Evolutionary conservation across 2,329 filamentous ascomycete genomes (phyloP).

Genomic region (Colletotrichum liaoningense): DNA sequence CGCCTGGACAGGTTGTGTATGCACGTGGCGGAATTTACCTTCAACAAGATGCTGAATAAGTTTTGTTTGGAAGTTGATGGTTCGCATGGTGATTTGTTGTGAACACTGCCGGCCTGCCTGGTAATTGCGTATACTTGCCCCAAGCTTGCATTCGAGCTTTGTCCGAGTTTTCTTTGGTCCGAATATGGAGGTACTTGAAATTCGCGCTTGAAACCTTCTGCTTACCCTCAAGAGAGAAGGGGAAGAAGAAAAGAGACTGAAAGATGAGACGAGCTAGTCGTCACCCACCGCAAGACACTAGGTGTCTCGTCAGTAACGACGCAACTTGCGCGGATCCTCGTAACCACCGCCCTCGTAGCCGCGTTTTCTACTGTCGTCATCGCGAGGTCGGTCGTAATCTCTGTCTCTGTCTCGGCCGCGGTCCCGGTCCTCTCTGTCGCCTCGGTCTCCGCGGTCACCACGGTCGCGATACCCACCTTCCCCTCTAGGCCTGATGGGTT

Average conservation of each 20-base stretch:
- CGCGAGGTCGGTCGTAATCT: conserved; percentile 66
- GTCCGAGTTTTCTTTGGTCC: not conserved
- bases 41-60: conserved; percentile 23
- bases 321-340: conserved; percentile 79
- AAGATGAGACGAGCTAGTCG: conserved; percentile 22
- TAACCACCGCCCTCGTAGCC: conserved; percentile 82
- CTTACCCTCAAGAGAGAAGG: conserved; percentile 51
- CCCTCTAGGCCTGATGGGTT: conserved; percentile 77
- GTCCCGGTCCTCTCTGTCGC: conserved; percentile 58
- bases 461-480: conserved; percentile 65
- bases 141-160: not conserved
- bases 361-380: conserved; percentile 73
- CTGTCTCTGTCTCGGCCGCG: conserved; percentile 58
- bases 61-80: not conserved
- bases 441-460: conserved; percentile 56
- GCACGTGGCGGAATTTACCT: conserved; percentile 28
- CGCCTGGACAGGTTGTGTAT: not conserved
- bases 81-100: not conserved
- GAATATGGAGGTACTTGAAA: conserved; percentile 5
- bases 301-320: conserved; percentile 67
- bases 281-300: conserved; percentile 56
- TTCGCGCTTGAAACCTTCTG: conserved; percentile 32
- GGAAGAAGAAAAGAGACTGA: conserved; percentile 45
- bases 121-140: not conserved
- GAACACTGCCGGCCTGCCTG: not conserved